phyloP scores from a whole-genome alignment of 106 monocot genomes.

The Amphibolis antarctica region DNA sequence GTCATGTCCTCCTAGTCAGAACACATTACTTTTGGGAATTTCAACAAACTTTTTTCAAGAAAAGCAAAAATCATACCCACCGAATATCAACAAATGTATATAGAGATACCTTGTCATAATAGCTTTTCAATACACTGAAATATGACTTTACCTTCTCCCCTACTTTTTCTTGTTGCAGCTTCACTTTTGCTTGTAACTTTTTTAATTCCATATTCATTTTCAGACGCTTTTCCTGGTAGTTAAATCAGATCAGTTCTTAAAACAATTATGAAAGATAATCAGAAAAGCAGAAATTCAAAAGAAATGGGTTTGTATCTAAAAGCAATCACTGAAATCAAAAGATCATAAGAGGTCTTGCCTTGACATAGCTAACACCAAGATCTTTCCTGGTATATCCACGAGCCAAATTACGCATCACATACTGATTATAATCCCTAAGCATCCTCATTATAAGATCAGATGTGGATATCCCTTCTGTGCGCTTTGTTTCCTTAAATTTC shows the following conservation, averaged over 20 bases:
- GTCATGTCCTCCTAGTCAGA: too few relatives aligned
- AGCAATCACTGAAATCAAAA: not conserved
- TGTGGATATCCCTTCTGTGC: conserved; percentile 87
- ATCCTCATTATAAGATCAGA: conserved; percentile 92
- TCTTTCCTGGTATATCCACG: conserved; percentile 78
- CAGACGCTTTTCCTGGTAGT: conserved; percentile 62
- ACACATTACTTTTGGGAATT: too few relatives aligned
- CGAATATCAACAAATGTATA: too few relatives aligned
- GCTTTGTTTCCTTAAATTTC: conserved; percentile 83
- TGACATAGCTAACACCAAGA: conserved; percentile 86
- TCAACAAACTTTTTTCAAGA: too few relatives aligned
- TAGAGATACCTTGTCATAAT: not conserved
- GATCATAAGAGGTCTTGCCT: conserved; percentile 25
- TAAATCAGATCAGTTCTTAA: not conserved
- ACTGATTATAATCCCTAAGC: conserved; percentile 79
- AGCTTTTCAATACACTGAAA: not conserved
- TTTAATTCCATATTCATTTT: conserved; percentile 75
- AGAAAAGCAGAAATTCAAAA: not conserved
- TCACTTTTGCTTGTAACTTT: conserved; percentile 63
- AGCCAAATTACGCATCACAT: conserved; percentile 85
- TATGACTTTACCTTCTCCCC: conserved; percentile 45
- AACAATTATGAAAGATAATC: not conserved
- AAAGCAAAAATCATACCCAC: too few relatives aligned
- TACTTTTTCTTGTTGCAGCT: conserved; percentile 74
- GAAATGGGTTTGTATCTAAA: not conserved